Conservation (phyloP, 805 yeast species). For the Pichia manshurica region DNA sequence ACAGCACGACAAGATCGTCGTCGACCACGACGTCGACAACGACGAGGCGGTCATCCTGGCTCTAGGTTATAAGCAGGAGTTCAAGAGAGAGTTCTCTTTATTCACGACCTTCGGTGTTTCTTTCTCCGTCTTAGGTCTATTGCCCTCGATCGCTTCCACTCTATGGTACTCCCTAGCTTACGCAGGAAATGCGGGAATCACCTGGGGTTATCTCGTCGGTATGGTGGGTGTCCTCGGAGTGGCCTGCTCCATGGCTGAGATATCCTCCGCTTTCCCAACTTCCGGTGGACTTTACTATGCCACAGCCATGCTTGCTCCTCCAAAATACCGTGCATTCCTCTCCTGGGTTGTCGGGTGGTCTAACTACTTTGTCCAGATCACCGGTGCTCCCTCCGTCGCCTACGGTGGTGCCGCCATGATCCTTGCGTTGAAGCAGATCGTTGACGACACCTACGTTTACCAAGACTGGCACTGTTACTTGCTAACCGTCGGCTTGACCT, state of each 20-base stretch:
- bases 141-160: slow-evolving; percentile 65
- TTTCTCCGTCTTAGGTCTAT: slow-evolving; percentile 57
- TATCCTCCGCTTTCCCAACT: slow-evolving; percentile 61
- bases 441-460: slow-evolving; percentile 35
- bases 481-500: slow-evolving; percentile 46
- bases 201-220: slow-evolving; percentile 59
- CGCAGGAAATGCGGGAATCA: slow-evolving; percentile 56
- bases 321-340: slow-evolving; percentile 43
- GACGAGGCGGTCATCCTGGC: slow-evolving; percentile 53
- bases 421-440: slow-evolving; percentile 42
- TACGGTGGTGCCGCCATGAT: slow-evolving; percentile 54
- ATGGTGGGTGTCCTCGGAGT: slow-evolving; percentile 51
- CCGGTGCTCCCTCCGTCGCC: slow-evolving; percentile 56
- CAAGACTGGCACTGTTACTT: slow-evolving; percentile 47
- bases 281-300: slow-evolving; percentile 68
- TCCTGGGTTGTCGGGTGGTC: slow-evolving; percentile 64
- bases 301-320: slow-evolving; percentile 56
- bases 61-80: slow-evolving; percentile 60
- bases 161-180: slow-evolving; percentile 54
- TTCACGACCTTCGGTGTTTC: slow-evolving; percentile 57
- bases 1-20: slow-evolving; percentile 24
- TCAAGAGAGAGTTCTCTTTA: slow-evolving; percentile 54
- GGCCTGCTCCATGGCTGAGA: slow-evolving; percentile 59
- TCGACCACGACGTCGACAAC: slow-evolving; percentile 42
- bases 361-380: slow-evolving; percentile 59